These are phyloP conservation scores for Diaporthe helianthi DNA, from an alignment of 2,329 filamentous ascomycete genomes.

Conservation along the genomic window DNA sequence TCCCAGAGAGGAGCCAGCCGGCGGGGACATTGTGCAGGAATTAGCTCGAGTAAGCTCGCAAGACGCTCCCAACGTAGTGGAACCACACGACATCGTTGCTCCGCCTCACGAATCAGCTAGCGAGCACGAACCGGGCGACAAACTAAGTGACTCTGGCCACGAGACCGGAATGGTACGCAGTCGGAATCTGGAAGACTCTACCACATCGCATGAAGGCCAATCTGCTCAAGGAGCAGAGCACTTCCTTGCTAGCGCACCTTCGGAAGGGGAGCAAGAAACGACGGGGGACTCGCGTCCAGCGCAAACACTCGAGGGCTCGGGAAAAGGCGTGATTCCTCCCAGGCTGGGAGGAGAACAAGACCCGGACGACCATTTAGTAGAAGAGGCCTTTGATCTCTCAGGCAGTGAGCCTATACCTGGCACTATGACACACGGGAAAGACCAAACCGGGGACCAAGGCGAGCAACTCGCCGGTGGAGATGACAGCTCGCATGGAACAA, in stretches of 20 bases:
- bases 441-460: background rate
- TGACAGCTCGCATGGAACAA: background rate
- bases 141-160: constrained; percentile 16
- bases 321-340: constrained; percentile 19
- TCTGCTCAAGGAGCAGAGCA: background rate
- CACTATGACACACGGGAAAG: constrained; percentile 35
- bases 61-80: background rate
- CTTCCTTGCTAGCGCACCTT: background rate
- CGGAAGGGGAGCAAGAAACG: background rate
- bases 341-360: constrained; percentile 6
- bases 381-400: constrained; percentile 30
- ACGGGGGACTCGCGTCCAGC: background rate
- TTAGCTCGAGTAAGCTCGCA: background rate
- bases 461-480: background rate
- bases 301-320: constrained; percentile 20
- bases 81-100: background rate
- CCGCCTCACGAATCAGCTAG: background rate
- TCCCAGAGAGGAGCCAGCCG: background rate
- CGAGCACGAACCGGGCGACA: background rate
- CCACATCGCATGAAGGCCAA: background rate
- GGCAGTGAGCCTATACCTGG: constrained; percentile 33
- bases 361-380: constrained; percentile 17
- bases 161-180: constrained; percentile 15
- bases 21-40: background rate
- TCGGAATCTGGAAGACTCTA: constrained; percentile 1